Percentiles rank a stretch among this genome's conserved stretches.
These are phyloP conservation scores for Oenanthe sinensis DNA, from an alignment of 129 eudicot genomes.

Conservation along the genomic window DNA sequence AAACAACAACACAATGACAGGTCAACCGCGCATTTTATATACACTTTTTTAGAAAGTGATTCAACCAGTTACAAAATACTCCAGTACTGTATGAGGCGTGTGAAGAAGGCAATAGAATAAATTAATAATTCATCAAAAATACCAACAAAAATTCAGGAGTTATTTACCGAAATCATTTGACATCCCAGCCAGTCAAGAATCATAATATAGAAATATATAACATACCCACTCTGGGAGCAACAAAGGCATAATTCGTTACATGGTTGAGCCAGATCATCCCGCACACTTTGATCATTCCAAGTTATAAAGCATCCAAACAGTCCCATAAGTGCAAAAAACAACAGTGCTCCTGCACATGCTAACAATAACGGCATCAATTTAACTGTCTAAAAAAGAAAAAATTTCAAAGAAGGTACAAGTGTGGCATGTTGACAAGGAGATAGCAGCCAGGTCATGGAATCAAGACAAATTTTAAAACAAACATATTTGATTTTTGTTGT, in stretches of 20 bases:
- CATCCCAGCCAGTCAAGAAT: too few relatives aligned
- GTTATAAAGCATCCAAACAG: conserved; percentile 91
- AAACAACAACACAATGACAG: background rate
- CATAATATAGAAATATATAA: background rate
- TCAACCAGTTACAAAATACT: too few relatives aligned
- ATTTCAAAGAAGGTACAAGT: background rate
- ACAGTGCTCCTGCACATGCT: conserved; percentile 62
- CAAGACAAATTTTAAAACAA: background rate
- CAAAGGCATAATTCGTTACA: conserved; percentile 91
- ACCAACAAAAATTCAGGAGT: too few relatives aligned
- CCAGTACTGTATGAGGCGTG: too few relatives aligned
- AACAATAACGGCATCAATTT: conserved; percentile 4
- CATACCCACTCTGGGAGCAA: conserved; percentile 92
- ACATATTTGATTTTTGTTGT: too few relatives aligned
- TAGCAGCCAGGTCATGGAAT: conserved; percentile 2
- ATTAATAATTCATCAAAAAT: too few relatives aligned
- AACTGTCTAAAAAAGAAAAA: background rate
- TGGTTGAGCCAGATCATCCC: conserved; percentile 91
- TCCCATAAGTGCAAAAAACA: conserved; percentile 87
- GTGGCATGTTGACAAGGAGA: background rate
- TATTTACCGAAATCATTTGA: too few relatives aligned
- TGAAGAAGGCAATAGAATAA: too few relatives aligned
- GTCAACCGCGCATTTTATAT: too few relatives aligned
- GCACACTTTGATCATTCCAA: conserved; percentile 87
- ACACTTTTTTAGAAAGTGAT: too few relatives aligned